Evolutionary conservation across 768 basidiomycete species (phyloP).

Genomic region (Suillus tomentosus): DNA sequence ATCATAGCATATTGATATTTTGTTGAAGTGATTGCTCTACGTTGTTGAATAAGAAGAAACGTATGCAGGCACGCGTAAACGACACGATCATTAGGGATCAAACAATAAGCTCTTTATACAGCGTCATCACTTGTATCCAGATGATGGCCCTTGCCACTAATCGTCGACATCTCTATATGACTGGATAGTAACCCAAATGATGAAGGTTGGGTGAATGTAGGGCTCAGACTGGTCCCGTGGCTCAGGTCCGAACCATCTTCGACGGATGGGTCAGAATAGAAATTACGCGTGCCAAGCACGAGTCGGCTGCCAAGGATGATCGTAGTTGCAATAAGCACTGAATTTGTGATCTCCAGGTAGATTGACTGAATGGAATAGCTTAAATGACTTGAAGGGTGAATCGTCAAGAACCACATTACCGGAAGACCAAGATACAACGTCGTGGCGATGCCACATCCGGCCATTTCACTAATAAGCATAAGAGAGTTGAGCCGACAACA

Average conservation of each 20-base stretch:
- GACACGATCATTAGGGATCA: background rate
- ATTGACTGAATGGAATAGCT: conserved; percentile 3
- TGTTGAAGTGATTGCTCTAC: background rate
- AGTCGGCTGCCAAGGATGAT: conserved; percentile 13
- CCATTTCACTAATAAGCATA: background rate
- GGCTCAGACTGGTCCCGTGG: background rate
- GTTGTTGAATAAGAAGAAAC: background rate
- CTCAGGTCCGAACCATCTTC: background rate
- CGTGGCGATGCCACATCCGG: conserved; percentile 12
- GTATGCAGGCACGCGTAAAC: background rate
- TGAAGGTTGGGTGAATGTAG: background rate
- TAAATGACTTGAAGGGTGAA: conserved; percentile 1
- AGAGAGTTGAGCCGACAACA: background rate
- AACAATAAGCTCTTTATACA: conserved; percentile 1
- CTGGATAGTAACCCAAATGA: background rate
- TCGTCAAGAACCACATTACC: conserved; percentile 6
- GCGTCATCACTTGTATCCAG: background rate
- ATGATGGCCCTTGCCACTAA: background rate
- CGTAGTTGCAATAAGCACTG: conserved; percentile 10
- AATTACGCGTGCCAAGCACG: conserved; percentile 12
- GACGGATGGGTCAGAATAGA: conserved; percentile 11
- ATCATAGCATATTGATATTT: background rate
- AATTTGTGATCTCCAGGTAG: conserved; percentile 13
- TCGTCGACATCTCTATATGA: background rate
- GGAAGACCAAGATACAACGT: conserved; percentile 14